These are phyloP conservation scores for Yamadazyma membranifaciens DNA, from an alignment of 1,139 yeast species.

Conservation along the genomic window DNA sequence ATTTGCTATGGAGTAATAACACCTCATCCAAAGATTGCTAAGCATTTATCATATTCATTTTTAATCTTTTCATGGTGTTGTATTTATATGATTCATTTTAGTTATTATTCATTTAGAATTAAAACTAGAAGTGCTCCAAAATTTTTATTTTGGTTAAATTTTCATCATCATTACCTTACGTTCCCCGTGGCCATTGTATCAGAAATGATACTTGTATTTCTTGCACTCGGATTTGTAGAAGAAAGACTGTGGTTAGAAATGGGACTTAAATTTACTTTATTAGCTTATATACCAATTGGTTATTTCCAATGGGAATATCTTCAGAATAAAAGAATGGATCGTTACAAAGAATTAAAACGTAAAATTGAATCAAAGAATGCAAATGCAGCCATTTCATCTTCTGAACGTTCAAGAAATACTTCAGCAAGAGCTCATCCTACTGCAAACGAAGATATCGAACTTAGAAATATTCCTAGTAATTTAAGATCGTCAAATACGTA, in stretches of 20 bases:
- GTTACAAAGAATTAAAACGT: slow-evolving; percentile 19
- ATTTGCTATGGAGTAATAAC: slow-evolving; percentile 45
- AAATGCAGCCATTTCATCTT: slow-evolving; percentile 1
- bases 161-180: slow-evolving; percentile 37
- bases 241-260: slow-evolving; percentile 31
- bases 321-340: slow-evolving; percentile 19
- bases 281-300: slow-evolving; percentile 37
- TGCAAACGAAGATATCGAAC: slow-evolving; percentile 10
- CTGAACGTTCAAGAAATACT: slow-evolving; percentile 1
- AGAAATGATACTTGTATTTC: slow-evolving; percentile 53
- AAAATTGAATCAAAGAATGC: slow-evolving; percentile 9
- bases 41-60: slow-evolving; percentile 47
- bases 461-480: slow-evolving; percentile 10
- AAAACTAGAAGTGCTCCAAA: slow-evolving; percentile 37
- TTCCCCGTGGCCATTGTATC: slow-evolving; percentile 47
- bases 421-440: slow-evolving; percentile 3
- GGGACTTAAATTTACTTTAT: slow-evolving; percentile 25
- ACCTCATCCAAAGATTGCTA: slow-evolving; percentile 50
- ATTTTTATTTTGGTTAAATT: slow-evolving; percentile 39
- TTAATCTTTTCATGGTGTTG: slow-evolving; percentile 48
- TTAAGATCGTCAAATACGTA: not conserved
- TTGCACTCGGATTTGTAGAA: slow-evolving; percentile 46
- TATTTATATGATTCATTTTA: slow-evolving; percentile 39
- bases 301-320: slow-evolving; percentile 38
- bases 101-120: slow-evolving; percentile 47